phyloP scores from a whole-genome alignment of 2,329 filamentous ascomycete species.

The Hymenoscyphus infarciens region DNA sequence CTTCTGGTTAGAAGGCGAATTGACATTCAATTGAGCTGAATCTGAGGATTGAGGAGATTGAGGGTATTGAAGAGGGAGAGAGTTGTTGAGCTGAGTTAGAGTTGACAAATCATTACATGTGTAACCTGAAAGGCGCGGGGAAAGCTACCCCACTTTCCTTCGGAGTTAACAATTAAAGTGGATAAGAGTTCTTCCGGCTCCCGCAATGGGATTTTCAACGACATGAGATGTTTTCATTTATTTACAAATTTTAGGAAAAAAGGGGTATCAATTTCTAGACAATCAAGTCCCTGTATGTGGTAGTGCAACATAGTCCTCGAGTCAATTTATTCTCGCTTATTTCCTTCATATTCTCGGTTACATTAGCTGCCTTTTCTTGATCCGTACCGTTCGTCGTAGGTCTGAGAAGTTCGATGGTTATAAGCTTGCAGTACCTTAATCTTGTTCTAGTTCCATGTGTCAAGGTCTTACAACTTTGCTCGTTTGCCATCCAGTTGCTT shows the following conservation, averaged over 20 bases:
- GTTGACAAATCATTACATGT: constrained; percentile 1
- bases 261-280: not conserved
- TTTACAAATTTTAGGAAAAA: not conserved
- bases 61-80: not conserved
- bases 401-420: not conserved
- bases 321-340: not conserved
- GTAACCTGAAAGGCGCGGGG: not conserved
- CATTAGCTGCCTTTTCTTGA: not conserved
- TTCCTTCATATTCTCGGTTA: not conserved
- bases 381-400: not conserved
- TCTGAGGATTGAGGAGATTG: not conserved
- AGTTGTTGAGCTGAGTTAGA: too few species aligned
- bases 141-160: not conserved
- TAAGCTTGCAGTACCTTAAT: not conserved
- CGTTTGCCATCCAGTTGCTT: not conserved
- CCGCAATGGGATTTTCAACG: not conserved
- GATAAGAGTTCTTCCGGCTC: not conserved
- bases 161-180: not conserved
- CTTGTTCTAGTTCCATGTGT: too few species aligned
- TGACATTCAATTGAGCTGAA: not conserved
- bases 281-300: not conserved
- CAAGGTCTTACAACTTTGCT: not conserved
- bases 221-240: not conserved
- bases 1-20: not conserved
- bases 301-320: not conserved